Evolutionary conservation across 805 yeast species (phyloP), one percentile per base, ranked within the genome.

Genomic region (Tetrapisispora arboricola): DNA sequence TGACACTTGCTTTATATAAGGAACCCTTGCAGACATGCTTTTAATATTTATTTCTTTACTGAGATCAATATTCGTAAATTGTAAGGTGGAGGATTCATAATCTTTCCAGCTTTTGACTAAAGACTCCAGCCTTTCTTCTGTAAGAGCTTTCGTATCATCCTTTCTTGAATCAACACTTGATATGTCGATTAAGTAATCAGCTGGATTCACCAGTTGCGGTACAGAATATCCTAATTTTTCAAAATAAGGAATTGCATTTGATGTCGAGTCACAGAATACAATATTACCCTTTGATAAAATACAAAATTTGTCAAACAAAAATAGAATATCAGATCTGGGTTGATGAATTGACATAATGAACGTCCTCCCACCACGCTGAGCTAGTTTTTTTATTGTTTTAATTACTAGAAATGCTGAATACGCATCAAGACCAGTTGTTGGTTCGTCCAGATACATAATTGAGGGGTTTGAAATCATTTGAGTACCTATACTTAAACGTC

Each of bases 381-480:
- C 77, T 27, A 80, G 64, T 42, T 72, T 68, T 48, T 76, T 73
- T 41, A 86, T 67, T 0, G 84, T 75, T 34, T 70, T 64, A 13
- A 85, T 72, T 27, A 85, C 65, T 42, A 77, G 63, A 47, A 69
- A 73, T 0, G 95, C 88, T 11, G 87, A 78, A 45, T 76, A 77
- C 5, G 94, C 78, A 58, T 85, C 95, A 26, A 85, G 62, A 0
- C 95, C 94, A 0, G 95, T 84, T 1, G 95, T 85, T 6, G 95
- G 94, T 51, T 85, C 95, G 57, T 85, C 95, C 32, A 85, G 60
- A 51, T 84, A 84, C 44, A 86, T 60, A 2, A 85, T 64, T 0
- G 87, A 75, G 0, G 95, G 95, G 47, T 78, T 81, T 6, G 83
- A 73, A 36, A 85, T 66, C 54, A 85, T 63, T 56, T 85, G 94